Base-by-base conservation (phyloP, 2,329 filamentous ascomycete genomes). In the Aspergillus floridensis region DNA sequence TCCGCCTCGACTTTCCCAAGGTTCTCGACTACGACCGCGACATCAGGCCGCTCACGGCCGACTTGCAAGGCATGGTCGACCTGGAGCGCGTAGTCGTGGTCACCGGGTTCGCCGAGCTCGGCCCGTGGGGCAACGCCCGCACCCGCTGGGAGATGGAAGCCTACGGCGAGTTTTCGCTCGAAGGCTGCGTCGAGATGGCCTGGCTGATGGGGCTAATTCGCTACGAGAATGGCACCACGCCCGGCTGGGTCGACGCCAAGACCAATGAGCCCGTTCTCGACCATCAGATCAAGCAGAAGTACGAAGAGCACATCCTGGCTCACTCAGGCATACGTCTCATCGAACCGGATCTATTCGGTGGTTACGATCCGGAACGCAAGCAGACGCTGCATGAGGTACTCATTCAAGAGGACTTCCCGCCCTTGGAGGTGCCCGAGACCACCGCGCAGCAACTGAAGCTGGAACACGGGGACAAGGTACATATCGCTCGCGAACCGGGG, bases 241-340 rank as follows among this genome's bases (percentile, higher is more conserved):
- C 51, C 10, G 57, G 57, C 2, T 59, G 57, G 57, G 29, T 59
- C 5, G 53, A 56, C 3, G 21, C 26, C 35, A 19, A 41, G 19
- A 56, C 21, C 19, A 54, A 50, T 8, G 41, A 52, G 26, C 49
- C 57, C 14, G 48, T 59, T 12, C 35, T 49, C 11, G 57, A 59
- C 16, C 7, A 49, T 22, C 52, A 59, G 5, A 49, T 59, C 12
- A 49, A 54, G 21, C 35, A 52, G 41, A 48, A 31, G 21, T 59
- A 56, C 21, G 57, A 54, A n/a, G 47, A 53, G 24, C 31, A 12
- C 14, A 96, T 98, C 65, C 84, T 97, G 46, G 92, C 96, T 70
- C 93, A 97, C 81, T 89, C 91, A 32, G 93, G 93, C 79, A 97
- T 98, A 68, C 93, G 93, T 74, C 83, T 97, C 46, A 96, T 98